Evolutionary conservation across 192 early-diverging fungal genomes (phyloP).

Genomic region (Chytriomyces confervae): DNA sequence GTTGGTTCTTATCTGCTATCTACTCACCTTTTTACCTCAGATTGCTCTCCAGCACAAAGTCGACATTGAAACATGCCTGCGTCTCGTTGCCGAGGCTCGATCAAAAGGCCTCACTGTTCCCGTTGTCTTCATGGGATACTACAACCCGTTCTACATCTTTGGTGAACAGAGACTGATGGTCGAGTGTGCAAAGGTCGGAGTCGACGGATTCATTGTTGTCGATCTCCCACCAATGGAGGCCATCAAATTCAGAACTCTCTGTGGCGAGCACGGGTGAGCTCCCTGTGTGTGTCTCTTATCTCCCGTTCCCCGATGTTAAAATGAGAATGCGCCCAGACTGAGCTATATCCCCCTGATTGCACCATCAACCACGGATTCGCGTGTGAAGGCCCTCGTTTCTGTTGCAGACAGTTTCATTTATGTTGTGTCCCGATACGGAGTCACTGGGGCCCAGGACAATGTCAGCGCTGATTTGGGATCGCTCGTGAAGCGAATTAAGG

Average conservation of each 20-base stretch:
- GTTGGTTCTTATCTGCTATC: not conserved
- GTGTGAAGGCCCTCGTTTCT: conserved; percentile 77
- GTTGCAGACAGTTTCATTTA: conserved; percentile 95
- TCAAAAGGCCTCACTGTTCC: conserved; percentile 83
- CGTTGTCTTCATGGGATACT: conserved; percentile 98
- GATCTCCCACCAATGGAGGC: conserved; percentile 98
- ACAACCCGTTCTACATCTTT: conserved; percentile 95
- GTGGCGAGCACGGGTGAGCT: conserved; percentile 67
- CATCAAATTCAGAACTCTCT: conserved; percentile 79
- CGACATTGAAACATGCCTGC: conserved; percentile 82
- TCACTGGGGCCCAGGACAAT: conserved; percentile 81
- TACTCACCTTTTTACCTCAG: conserved; percentile 42
- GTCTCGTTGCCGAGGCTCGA: conserved; percentile 81
- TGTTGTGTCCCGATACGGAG: conserved; percentile 91
- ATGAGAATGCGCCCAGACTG: conserved; percentile 50
- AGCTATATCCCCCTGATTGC: conserved; percentile 91
- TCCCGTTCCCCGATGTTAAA: not conserved
- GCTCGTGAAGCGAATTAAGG: conserved; percentile 78
- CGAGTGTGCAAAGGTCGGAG: conserved; percentile 82
- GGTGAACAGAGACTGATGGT: conserved; percentile 87
- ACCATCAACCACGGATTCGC: conserved; percentile 86
- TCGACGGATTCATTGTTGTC: conserved; percentile 96
- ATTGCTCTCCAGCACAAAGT: conserved; percentile 78
- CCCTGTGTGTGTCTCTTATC: not conserved
- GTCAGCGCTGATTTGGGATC: conserved; percentile 74